phyloP scores from a whole-genome alignment of 1,139 yeast species.

The Taphrina populina region DNA sequence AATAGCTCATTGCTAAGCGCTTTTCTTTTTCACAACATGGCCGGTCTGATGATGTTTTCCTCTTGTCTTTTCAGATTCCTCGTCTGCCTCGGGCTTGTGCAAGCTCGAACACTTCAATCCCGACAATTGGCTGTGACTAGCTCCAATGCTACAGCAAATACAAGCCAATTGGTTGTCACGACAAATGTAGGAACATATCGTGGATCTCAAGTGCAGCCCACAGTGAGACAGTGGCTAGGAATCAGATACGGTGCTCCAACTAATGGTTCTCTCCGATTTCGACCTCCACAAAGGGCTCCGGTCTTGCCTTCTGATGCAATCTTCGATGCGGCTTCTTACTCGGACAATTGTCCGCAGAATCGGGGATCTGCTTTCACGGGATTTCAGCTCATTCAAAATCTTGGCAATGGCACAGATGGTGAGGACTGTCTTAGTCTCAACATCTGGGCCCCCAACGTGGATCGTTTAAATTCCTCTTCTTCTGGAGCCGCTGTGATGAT shows the following conservation, averaged over 20 bases:
- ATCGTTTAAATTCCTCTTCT: conserved; percentile 7
- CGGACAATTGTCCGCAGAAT: conserved; percentile 28
- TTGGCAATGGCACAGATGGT: conserved; percentile 28
- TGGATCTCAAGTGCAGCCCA: conserved; percentile 1
- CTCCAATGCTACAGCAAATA: background rate
- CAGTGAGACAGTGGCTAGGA: conserved; percentile 23
- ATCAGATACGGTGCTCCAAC: conserved; percentile 24
- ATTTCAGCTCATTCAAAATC: conserved; percentile 10
- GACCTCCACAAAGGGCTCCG: conserved; percentile 27
- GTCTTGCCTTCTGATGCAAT: conserved; percentile 1
- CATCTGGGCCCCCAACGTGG: conserved; percentile 23
- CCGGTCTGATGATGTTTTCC: too few species aligned
- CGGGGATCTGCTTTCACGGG: conserved; percentile 14
- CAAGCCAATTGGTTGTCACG: conserved; percentile 5
- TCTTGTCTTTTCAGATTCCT: too few species aligned
- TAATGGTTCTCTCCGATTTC: conserved; percentile 16
- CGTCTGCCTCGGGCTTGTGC: too few species aligned
- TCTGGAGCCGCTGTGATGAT: conserved; percentile 26
- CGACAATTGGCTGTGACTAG: conserved; percentile 3
- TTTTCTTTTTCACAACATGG: too few species aligned
- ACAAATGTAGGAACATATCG: conserved; percentile 26
- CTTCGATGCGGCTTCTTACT: conserved; percentile 25
- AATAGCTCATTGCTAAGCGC: too few species aligned
- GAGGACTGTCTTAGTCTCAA: conserved; percentile 32
- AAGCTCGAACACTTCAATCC: background rate